Percentiles rank a stretch among this genome's conserved stretches.
These are phyloP conservation scores for Nemophila menziesii DNA, from an alignment of 257 asterid genomes.

Conservation along the genomic window DNA sequence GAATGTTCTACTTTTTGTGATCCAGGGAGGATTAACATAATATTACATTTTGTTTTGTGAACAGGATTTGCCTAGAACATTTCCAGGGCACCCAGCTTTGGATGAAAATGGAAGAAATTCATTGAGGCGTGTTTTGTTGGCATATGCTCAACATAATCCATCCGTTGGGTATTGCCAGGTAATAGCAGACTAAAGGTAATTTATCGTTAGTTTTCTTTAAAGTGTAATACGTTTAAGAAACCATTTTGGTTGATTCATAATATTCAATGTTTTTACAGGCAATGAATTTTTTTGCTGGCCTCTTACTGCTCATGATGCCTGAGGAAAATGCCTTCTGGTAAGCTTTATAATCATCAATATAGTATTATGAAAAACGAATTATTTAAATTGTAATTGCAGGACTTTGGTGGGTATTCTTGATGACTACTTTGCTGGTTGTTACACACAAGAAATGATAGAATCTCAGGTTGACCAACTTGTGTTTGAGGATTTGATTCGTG, in stretches of 20 bases:
- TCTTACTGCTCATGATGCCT: slow-evolving; percentile 89
- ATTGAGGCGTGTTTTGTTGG: slow-evolving; percentile 72
- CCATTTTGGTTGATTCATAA: not conserved
- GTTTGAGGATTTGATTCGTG: slow-evolving; percentile 87
- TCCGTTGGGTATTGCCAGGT: slow-evolving; percentile 98
- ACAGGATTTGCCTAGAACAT: slow-evolving; percentile 92
- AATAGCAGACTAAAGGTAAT: slow-evolving; percentile 10
- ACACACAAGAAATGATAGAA: slow-evolving; percentile 83
- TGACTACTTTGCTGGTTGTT: slow-evolving; percentile 81
- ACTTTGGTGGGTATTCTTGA: slow-evolving; percentile 79
- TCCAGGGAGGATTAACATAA: slow-evolving; percentile 19
- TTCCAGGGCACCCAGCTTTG: slow-evolving; percentile 94
- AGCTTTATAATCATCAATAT: slow-evolving; percentile 12
- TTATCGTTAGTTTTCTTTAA: slow-evolving; percentile 1
- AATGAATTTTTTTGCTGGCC: slow-evolving; percentile 91
- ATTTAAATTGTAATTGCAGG: slow-evolving; percentile 36
- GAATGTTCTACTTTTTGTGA: slow-evolving; percentile 71
- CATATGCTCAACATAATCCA: slow-evolving; percentile 86
- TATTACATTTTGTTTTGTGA: slow-evolving; percentile 14
- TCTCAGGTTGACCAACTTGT: slow-evolving; percentile 98
- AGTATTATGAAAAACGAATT: too few species aligned
- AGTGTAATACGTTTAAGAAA: not conserved
- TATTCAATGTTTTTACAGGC: slow-evolving; percentile 41
- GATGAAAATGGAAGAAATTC: slow-evolving; percentile 77
- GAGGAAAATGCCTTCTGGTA: slow-evolving; percentile 98